Evolutionary conservation across 2,329 filamentous ascomycete species (phyloP), one percentile per base, ranked within the genome.

Genomic region (Colletotrichum salicis): DNA sequence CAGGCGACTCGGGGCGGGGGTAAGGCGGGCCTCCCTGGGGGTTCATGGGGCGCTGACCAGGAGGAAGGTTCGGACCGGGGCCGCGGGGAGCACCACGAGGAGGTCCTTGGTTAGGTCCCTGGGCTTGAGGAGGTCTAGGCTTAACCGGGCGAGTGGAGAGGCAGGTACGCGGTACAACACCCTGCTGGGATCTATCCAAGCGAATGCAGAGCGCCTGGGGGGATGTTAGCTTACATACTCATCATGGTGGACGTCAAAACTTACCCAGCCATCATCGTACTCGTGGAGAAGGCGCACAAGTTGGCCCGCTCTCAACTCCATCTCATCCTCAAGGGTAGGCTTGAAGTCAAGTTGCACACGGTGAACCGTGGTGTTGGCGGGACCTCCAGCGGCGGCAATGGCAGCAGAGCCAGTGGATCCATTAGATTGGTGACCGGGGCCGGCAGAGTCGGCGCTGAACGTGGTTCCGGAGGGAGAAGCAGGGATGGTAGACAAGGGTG

Each of bases 191-290:
- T 74, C 95, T 93, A 82, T 98, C 95, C 77, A 98, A 91, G 75
- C 92, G 93, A 76, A 95, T 93, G 82, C 95, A 98, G 67, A 98
- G 93, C 78, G 95, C 94, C 94, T 95, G 37, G 75, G 64, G 71
- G 58, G 70, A 77, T 76, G 78, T 83, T 81, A 82, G 80, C 75
- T 6, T 37, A 24, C 27, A 33, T 52, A 41, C 1, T 56, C 19
- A 12, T 29, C 7, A 51, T 51, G 52, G 33, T 52, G 22, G 41
- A 61, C 51, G 10, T 60, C 22, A 63, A 33, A 67, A 88, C 93
- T 88, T 89, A 96, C 94, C 96, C 96, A 99, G 78, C 96, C 96
- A 83, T 99, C 96, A 79, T 99, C 96, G 78, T 98, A 99, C 83
- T 97, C 95, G 79, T 98, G 96, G 64, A 98, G 86, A 74, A 99